A percentile compares a stretch with the other conserved stretches of the same genome.
Evolutionary conservation across 2,329 filamentous ascomycete genomes (phyloP).

Genomic region (Neocatenulostroma microsporum): DNA sequence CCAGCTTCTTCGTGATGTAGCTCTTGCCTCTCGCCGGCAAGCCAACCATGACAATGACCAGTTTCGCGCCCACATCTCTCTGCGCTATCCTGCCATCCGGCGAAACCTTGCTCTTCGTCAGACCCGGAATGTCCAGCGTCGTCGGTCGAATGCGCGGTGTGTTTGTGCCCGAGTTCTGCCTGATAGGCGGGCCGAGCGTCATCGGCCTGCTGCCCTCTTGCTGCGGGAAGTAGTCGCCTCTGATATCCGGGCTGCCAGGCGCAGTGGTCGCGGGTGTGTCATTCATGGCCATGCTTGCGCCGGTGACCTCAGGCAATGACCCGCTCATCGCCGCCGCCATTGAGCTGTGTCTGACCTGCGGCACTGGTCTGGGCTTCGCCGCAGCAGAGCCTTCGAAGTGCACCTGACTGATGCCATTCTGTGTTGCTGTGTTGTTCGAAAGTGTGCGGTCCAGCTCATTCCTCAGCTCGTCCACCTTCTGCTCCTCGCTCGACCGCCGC

Average conservation of each 20-base stretch:
- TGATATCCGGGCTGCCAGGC: conserved; percentile 42
- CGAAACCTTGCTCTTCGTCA: conserved; percentile 91
- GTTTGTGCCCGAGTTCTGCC: conserved; percentile 66
- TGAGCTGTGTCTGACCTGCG: conserved; percentile 12
- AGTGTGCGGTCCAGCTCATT: conserved; percentile 25
- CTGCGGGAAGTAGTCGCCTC: conserved; percentile 13
- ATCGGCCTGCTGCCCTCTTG: conserved; percentile 5
- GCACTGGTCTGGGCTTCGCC: conserved; percentile 4
- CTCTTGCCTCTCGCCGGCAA: conserved; percentile 92
- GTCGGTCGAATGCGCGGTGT: conserved; percentile 84
- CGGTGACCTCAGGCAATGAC: conserved; percentile 16
- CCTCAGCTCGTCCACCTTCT: conserved; percentile 24
- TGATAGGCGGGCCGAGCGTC: conserved; percentile 52
- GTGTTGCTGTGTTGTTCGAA: conserved; percentile 6
- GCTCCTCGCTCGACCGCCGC: conserved; percentile 12
- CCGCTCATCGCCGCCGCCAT: conserved; percentile 23
- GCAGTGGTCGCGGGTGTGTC: conserved; percentile 58
- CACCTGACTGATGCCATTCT: conserved; percentile 1
- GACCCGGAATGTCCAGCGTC: conserved; percentile 90
- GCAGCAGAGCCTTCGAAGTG: conserved; percentile 1
- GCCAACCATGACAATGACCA: conserved; percentile 98
- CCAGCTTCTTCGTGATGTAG: conserved; percentile 97
- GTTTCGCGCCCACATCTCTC: conserved; percentile 88
- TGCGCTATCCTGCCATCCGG: conserved; percentile 91
- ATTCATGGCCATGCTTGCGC: conserved; percentile 41